Evolutionary conservation across 2,329 filamentous ascomycete genomes (phyloP).

Genomic region (Fusarium temperatum): DNA sequence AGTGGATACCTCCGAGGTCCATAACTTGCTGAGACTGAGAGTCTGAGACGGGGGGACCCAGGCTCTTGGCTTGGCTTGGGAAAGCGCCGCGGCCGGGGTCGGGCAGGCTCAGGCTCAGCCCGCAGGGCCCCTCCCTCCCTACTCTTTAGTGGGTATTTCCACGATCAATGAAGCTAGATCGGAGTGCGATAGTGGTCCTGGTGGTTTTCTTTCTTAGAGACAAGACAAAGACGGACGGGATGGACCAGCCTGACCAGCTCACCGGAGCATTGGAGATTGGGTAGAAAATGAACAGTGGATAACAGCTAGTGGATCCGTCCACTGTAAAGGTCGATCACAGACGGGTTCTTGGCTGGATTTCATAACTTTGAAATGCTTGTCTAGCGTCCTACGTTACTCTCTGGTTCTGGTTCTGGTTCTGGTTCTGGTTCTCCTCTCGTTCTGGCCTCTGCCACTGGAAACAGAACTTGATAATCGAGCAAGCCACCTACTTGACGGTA

Average conservation of each 20-base stretch:
- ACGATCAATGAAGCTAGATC: slow-evolving; percentile 20
- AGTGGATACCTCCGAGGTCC: slow-evolving; percentile 12
- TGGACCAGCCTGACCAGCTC: slow-evolving; percentile 22
- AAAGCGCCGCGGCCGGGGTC: slow-evolving; percentile 28
- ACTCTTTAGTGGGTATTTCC: slow-evolving; percentile 11
- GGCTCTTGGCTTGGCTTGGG: slow-evolving; percentile 26
- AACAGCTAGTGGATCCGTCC: not conserved
- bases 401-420: not conserved
- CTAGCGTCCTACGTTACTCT: not conserved
- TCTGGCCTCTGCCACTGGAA: not conserved
- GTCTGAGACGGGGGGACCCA: slow-evolving; percentile 2
- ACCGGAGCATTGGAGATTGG: slow-evolving; percentile 3
- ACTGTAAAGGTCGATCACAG: slow-evolving; percentile 15
- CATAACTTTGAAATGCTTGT: slow-evolving; percentile 9
- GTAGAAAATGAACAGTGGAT: not conserved
- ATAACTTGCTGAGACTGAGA: slow-evolving; percentile 1
- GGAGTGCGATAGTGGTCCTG: slow-evolving; percentile 4
- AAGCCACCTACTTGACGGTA: not conserved
- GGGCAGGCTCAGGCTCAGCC: slow-evolving; percentile 23
- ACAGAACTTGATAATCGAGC: not conserved
- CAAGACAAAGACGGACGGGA: slow-evolving; percentile 12
- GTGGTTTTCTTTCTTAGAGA: slow-evolving; percentile 11
- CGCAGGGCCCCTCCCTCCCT: slow-evolving; percentile 18
- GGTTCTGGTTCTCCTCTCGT: not conserved
- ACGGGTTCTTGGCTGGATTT: slow-evolving; percentile 3